Evolutionary conservation across 176 grass and related monocot species (phyloP).

Genomic region (Aechmea fasciata): DNA sequence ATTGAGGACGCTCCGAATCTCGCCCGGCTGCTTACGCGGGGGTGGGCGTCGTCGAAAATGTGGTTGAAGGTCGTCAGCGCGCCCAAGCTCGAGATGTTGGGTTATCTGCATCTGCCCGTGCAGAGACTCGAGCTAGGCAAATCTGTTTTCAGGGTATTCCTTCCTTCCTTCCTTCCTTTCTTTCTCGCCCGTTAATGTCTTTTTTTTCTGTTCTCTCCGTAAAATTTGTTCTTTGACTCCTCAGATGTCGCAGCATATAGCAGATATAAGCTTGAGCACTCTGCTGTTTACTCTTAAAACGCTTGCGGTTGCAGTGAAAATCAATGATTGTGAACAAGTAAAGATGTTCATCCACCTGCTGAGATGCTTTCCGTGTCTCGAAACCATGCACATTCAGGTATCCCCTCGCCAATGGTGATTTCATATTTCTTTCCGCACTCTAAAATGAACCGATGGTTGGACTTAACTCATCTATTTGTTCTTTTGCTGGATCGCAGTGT

Average conservation of each 20-base stretch:
- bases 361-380: constrained; percentile 47
- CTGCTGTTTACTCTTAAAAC: constrained; percentile 35
- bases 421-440: too few species aligned
- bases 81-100: constrained; percentile 20
- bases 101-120: constrained; percentile 12
- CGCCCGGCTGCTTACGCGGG: constrained; percentile 15
- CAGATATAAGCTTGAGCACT: constrained; percentile 34
- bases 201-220: neutral
- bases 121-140: constrained; percentile 21
- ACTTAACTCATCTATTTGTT: too few species aligned
- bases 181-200: neutral
- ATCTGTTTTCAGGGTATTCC: constrained; percentile 17
- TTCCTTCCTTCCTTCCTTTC: too few species aligned
- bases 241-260: constrained; percentile 23
- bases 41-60: neutral
- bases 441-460: too few species aligned
- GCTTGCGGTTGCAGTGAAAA: constrained; percentile 32
- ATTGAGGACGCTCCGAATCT: constrained; percentile 25
- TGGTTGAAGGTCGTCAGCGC: constrained; percentile 17
- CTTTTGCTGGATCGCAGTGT: too few species aligned
- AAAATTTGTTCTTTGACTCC: neutral
- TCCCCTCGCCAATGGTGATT: too few species aligned
- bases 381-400: constrained; percentile 45
- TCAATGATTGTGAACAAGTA: constrained; percentile 33
- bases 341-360: constrained; percentile 36